phyloP scores from a whole-genome alignment of 1,139 yeast species.

The Yamadazyma trypodendri region DNA sequence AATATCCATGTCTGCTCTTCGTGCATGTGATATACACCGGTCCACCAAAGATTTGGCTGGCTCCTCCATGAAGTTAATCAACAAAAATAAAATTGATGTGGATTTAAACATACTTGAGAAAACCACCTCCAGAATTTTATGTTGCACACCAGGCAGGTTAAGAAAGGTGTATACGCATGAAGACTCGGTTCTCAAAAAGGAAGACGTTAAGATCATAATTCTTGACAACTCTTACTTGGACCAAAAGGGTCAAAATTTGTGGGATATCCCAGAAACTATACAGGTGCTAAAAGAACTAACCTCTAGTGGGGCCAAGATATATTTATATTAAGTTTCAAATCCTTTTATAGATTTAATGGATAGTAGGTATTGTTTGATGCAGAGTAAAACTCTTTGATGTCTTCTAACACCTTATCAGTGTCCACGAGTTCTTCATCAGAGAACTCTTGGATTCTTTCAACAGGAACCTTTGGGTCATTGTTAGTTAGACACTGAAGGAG shows the following conservation, averaged over 20 bases:
- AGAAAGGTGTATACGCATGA: constrained; percentile 44
- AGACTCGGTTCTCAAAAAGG: constrained; percentile 38
- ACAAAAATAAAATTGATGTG: constrained; percentile 61
- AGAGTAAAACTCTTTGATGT: constrained; percentile 30
- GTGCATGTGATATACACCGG: constrained; percentile 73
- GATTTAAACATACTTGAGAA: constrained; percentile 53
- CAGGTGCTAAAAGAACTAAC: constrained; percentile 41
- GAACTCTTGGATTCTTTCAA: constrained; percentile 8
- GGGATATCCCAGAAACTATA: constrained; percentile 56
- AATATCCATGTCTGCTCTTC: constrained; percentile 64
- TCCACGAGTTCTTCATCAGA: constrained; percentile 15
- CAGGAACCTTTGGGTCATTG: constrained; percentile 8
- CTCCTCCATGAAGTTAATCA: constrained; percentile 62
- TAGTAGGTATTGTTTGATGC: constrained; percentile 31
- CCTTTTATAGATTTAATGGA: constrained; percentile 22
- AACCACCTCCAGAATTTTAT: constrained; percentile 53
- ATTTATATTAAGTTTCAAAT: constrained; percentile 37
- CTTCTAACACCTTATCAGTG: constrained; percentile 19
- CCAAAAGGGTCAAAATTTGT: constrained; percentile 57
- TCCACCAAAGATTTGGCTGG: constrained; percentile 55
- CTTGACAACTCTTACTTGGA: constrained; percentile 66
- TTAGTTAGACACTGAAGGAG: constrained; percentile 10
- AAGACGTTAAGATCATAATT: constrained; percentile 56
- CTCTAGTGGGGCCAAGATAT: constrained; percentile 45
- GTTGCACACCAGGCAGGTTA: constrained; percentile 68